A percentile compares a stretch with the other conserved stretches of the same genome.
phyloP scores from a whole-genome alignment of 192 early-diverging fungal genomes.

The Entrophospora sp. region DNA sequence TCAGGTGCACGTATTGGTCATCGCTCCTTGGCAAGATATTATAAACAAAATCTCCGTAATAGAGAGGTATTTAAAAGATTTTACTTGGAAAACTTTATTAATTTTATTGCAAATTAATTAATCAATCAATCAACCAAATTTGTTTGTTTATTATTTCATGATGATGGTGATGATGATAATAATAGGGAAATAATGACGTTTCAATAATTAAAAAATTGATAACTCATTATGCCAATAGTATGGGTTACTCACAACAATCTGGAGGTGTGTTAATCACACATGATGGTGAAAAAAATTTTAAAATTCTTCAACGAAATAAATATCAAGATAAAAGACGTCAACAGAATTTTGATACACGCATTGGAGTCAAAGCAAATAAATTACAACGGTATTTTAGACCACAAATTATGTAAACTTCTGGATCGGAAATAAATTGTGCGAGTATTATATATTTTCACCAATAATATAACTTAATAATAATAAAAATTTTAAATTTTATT shows the following conservation, averaged over 20 bases:
- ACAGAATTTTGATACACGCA: conserved; percentile 53
- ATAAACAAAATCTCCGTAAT: conserved; percentile 71
- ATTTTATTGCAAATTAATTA: no score
- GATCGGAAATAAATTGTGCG: no score
- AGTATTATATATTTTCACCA: no score
- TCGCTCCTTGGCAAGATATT: conserved; percentile 70
- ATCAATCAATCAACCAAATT: no score
- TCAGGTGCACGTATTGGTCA: conserved; percentile 76
- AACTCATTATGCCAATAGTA: conserved; percentile 54
- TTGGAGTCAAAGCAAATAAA: conserved; percentile 72
- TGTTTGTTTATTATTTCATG: no score
- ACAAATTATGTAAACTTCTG: conserved; percentile 70
- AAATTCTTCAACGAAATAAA: conserved; percentile 23
- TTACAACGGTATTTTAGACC: conserved; percentile 80
- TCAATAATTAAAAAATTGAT: conserved; percentile 57
- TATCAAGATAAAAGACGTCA: neutral
- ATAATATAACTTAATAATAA: no score
- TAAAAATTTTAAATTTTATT: no score
- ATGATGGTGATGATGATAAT: no score
- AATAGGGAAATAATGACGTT: no score
- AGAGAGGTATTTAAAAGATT: no score
- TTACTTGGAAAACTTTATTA: no score
- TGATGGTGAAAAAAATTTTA: conserved; percentile 30
- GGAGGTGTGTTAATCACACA: conserved; percentile 30
- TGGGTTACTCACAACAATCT: conserved; percentile 33